phyloP scores from a whole-genome alignment of 768 basidiomycete genomes.

The Gyrodon lividus region DNA sequence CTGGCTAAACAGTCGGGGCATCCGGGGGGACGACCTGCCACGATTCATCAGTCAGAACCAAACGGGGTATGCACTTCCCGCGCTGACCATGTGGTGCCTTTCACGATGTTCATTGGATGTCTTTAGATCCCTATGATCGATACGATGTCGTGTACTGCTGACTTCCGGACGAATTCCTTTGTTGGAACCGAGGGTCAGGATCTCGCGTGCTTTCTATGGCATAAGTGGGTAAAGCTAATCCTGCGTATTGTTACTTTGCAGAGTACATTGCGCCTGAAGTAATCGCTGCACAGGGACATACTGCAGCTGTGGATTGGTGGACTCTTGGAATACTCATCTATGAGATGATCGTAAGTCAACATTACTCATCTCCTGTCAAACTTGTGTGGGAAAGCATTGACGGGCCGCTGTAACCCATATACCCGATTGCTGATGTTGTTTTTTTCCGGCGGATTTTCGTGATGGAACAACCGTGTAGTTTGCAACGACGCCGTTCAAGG shows the following conservation, averaged over 20 bases:
- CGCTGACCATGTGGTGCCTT: background rate
- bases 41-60: conserved; percentile 79
- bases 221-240: background rate
- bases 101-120: conserved; percentile 7
- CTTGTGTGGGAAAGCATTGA: conserved; percentile 28
- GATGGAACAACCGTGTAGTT: conserved; percentile 54
- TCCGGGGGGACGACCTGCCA: conserved; percentile 80
- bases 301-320: conserved; percentile 99
- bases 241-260: conserved; percentile 34
- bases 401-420: conserved; percentile 35
- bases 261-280: conserved; percentile 99
- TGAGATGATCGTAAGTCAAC: conserved; percentile 90
- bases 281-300: conserved; percentile 94
- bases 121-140: conserved; percentile 87
- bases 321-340: conserved; percentile 97
- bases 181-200: conserved; percentile 94
- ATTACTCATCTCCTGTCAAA: conserved; percentile 23
- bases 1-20: conserved; percentile 93
- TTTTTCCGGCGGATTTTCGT: conserved; percentile 19
- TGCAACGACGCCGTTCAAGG: conserved; percentile 99
- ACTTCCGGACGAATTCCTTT: conserved; percentile 98
- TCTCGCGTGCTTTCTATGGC: conserved; percentile 13
- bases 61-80: conserved; percentile 68
- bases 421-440: too few species aligned
- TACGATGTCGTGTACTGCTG: conserved; percentile 95